Evolutionary conservation across 257 asterid genomes (phyloP), one percentile per base, ranked within the genome.

Genomic region (Nicotiana benthamiana): DNA sequence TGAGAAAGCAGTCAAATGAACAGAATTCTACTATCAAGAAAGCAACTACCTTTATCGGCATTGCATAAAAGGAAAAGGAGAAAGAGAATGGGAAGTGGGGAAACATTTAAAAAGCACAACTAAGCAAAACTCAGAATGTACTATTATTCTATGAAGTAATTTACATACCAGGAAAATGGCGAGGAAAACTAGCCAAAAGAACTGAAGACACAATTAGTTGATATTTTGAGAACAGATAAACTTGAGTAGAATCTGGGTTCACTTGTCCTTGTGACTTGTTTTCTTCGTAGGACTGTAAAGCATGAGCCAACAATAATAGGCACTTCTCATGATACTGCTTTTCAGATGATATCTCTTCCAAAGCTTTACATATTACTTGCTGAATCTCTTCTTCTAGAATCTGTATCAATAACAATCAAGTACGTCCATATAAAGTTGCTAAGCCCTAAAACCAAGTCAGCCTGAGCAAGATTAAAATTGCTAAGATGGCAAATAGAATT

Each of bases 101-200:
- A 74, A 52, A 74, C 53, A 43, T 74, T 48, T 54, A 46, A 70
- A 60, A 36, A 52, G n/a, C 61, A 30, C n/a, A 22, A 27, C 11
- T 57, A 65, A 15, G 40, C 22, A 20, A 59, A 22, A 4, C 30
- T 32, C 51, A 65, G 66, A 72, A 75, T 77, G 68, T 77, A 17
- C 56, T 26, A 20, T 18, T 75, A 66, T 74, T 83, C 81, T 32
- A 81, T 60, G 83, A 77, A 30, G 28, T 62, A 80, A 52, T 70
- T 81, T 27, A 36, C 78, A 62, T 89, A 94, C 99, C 98, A 18
- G 97, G 95, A 84, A 96, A 96, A 84, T 91, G 93, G 80, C 89
- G 89, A 65, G 97, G 99, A 83, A 96, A 92, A 88, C 92, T 91
- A 84, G 94, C 91, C 98, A 96, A 86, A 81, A 96, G 91, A 80